phyloP scores from a whole-genome alignment of 768 basidiomycete genomes.

The Termitomyces heimii region DNA sequence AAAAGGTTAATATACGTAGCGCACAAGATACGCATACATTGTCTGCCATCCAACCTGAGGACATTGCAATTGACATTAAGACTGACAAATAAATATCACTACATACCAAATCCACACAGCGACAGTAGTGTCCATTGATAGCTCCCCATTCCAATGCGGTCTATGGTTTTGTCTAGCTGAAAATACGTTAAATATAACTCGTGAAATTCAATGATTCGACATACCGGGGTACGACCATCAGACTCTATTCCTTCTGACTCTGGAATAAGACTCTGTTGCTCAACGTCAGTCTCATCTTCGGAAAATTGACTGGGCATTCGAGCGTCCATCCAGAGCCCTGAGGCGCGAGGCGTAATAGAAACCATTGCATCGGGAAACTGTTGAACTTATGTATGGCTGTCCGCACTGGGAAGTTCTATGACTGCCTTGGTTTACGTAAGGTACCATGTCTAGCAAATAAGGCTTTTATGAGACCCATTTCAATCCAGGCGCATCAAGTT shows the following conservation, averaged over 20 bases:
- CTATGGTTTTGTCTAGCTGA: conserved; percentile 77
- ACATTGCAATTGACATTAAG: background rate
- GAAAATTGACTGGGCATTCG: conserved; percentile 31
- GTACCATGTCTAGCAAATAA: background rate
- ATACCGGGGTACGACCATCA: conserved; percentile 46
- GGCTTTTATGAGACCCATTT: background rate
- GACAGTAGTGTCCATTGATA: conserved; percentile 82
- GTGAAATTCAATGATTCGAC: conserved; percentile 2
- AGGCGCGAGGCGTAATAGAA: conserved; percentile 40
- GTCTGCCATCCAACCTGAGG: conserved; percentile 86
- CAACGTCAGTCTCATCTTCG: conserved; percentile 27
- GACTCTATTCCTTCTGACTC: conserved; percentile 18
- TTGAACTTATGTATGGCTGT: conserved; percentile 6
- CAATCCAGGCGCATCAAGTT: background rate
- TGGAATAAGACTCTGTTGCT: conserved; percentile 25
- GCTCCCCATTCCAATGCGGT: conserved; percentile 87
- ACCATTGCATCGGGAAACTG: conserved; percentile 29
- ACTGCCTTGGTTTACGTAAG: background rate
- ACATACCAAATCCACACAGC: conserved; percentile 84
- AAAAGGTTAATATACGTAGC: conserved; percentile 8
- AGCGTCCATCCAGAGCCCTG: conserved; percentile 40
- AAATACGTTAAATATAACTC: background rate
- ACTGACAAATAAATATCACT: background rate
- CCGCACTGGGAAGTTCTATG: background rate
- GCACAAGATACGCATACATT: conserved; percentile 46